A percentile compares a stretch with the other conserved stretches of the same genome.
Conservation (phyloP, 768 basidiomycete species). For the Trametopsis cervina region DNA sequence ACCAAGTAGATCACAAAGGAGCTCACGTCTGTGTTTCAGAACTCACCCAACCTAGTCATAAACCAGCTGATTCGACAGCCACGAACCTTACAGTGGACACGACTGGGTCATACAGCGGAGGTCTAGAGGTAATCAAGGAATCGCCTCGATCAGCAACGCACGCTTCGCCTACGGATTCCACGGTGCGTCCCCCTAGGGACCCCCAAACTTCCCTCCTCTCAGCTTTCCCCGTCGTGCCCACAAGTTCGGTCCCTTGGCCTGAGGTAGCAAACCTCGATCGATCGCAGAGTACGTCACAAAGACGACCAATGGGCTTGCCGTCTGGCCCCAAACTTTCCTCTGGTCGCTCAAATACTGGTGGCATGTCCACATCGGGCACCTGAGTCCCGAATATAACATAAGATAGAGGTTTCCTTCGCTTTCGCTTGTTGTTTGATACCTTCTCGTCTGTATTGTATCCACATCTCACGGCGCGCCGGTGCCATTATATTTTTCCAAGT, state of each 20-base stretch:
- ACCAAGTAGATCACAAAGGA: no score
- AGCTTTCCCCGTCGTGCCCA: neutral
- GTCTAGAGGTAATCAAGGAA: constrained; percentile 1
- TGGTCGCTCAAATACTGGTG: no score
- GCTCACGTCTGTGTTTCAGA: no score
- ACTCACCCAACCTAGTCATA: constrained; percentile 25
- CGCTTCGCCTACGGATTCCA: neutral
- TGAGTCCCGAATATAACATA: neutral
- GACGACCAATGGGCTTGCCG: constrained; percentile 21
- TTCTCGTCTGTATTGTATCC: neutral
- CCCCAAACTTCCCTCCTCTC: neutral
- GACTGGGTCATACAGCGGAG: neutral
- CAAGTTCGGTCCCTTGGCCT: neutral
- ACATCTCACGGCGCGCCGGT: neutral
- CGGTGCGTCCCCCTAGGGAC: no score
- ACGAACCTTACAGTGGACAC: neutral
- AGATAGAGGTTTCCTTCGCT: neutral
- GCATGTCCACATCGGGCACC: neutral
- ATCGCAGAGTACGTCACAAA: neutral
- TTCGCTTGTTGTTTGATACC: neutral
- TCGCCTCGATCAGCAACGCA: neutral
- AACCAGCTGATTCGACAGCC: constrained; percentile 8
- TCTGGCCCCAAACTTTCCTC: constrained; percentile 17
- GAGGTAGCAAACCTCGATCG: neutral
- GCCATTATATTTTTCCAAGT: neutral